A percentile compares a stretch with the other conserved stretches of the same genome.
Evolutionary conservation across 108 stramenopile species (phyloP).

Genomic region (Epithemia pelagica): DNA sequence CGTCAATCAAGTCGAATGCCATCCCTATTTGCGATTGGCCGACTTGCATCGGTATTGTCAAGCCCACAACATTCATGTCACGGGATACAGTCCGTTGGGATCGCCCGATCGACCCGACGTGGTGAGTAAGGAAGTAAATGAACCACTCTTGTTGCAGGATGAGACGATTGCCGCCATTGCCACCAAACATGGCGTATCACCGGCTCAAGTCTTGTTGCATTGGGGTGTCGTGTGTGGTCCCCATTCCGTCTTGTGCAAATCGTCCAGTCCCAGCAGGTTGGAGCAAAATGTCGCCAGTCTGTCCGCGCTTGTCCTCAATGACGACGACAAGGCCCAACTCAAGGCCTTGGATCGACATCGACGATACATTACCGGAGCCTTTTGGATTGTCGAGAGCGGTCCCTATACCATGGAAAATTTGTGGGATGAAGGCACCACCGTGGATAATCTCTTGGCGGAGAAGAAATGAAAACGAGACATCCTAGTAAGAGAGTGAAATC

Average conservation of each 20-base stretch:
- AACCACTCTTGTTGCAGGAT: conserved; percentile 7
- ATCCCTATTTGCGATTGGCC: conserved; percentile 40
- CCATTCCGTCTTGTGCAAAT: conserved; percentile 35
- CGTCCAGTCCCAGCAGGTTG: conserved; percentile 9
- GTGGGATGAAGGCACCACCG: conserved; percentile 18
- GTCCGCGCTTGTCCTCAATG: not conserved
- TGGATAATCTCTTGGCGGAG: not conserved
- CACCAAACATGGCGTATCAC: conserved; percentile 13
- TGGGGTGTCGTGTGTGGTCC: conserved; percentile 30
- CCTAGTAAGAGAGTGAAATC: no score
- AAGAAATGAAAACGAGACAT: no score
- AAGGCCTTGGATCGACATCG: conserved; percentile 15
- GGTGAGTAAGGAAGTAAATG: not conserved
- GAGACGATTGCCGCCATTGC: conserved; percentile 1
- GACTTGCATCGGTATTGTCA: conserved; percentile 41
- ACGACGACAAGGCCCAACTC: conserved; percentile 14
- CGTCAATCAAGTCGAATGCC: conserved; percentile 58
- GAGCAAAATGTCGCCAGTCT: conserved; percentile 20
- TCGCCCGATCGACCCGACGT: conserved; percentile 27
- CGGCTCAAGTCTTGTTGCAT: conserved; percentile 30
- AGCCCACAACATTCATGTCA: conserved; percentile 27
- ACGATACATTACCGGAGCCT: conserved; percentile 20
- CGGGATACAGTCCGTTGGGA: conserved; percentile 45
- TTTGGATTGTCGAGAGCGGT: conserved; percentile 9
- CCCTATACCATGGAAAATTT: conserved; percentile 27